Conservation (phyloP, 768 basidiomycete species). For the Pisolithus marmoratus region DNA sequence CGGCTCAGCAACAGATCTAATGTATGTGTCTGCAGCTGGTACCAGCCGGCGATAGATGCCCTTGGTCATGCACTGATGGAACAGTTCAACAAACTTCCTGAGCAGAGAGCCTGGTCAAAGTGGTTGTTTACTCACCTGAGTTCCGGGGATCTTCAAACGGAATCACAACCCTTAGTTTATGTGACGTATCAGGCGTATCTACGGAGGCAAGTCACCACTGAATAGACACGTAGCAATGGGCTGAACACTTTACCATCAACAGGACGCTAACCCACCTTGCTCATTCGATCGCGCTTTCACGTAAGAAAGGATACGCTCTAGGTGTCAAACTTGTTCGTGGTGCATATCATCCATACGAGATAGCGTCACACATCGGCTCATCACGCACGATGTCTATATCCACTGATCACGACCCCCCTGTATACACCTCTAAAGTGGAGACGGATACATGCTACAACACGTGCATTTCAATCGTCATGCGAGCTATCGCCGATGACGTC, state of each 20-base stretch:
- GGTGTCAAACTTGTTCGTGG: slow-evolving; percentile 93
- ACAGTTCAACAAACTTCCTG: slow-evolving; percentile 58
- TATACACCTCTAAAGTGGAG: slow-evolving; percentile 60
- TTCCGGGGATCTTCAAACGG: background rate
- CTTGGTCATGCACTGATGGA: slow-evolving; percentile 70
- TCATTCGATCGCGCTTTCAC: slow-evolving; percentile 61
- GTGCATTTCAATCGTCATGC: slow-evolving; percentile 53
- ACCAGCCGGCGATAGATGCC: slow-evolving; percentile 78
- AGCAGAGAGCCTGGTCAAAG: slow-evolving; percentile 3
- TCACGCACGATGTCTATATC: slow-evolving; percentile 41
- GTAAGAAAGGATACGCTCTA: slow-evolving; percentile 53
- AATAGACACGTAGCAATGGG: background rate
- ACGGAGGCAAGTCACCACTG: slow-evolving; percentile 42
- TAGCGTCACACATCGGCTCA: slow-evolving; percentile 38
- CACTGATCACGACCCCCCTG: slow-evolving; percentile 56
- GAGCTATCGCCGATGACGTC: slow-evolving; percentile 50
- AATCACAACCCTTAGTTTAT: slow-evolving; percentile 66
- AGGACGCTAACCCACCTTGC: slow-evolving; percentile 66
- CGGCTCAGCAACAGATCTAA: background rate
- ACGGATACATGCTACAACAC: slow-evolving; percentile 73
- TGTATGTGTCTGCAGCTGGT: slow-evolving; percentile 39
- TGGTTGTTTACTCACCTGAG: slow-evolving; percentile 3
- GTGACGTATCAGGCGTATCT: slow-evolving; percentile 90
- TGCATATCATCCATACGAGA: slow-evolving; percentile 82
- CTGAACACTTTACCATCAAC: background rate